Evolutionary conservation across 148 eudicot genomes (phyloP).

Genomic region (Chenopodium suecicum): DNA sequence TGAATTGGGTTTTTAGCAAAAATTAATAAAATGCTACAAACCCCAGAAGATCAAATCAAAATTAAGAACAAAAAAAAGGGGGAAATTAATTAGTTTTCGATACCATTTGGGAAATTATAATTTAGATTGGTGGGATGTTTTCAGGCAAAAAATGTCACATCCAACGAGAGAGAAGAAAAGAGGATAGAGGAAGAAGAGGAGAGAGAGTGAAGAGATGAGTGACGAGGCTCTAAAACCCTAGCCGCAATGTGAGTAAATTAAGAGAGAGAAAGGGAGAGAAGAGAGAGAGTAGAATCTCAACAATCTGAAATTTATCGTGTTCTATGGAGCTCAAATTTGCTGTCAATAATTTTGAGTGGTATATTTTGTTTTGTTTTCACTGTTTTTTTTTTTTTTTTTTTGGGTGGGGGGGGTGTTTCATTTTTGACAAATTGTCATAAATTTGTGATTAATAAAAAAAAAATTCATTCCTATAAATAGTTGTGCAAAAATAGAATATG

Average conservation of each 20-base stretch:
- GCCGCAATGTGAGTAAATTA: conserved; percentile 41
- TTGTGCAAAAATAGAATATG: too few relatives aligned
- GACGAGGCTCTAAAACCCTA: conserved; percentile 45
- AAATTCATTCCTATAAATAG: too few relatives aligned
- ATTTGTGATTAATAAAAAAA: too few relatives aligned
- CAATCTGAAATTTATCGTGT: conserved; percentile 18
- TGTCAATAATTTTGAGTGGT: neutral
- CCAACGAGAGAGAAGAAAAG: neutral
- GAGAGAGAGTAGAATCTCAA: conserved; percentile 14
- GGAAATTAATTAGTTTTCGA: neutral
- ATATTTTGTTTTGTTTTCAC: too few relatives aligned
- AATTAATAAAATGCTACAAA: conserved; percentile 9
- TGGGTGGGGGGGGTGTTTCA: too few relatives aligned
- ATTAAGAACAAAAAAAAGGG: neutral
- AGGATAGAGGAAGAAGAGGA: neutral
- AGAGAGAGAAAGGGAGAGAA: conserved; percentile 9
- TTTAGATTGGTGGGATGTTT: conserved; percentile 10
- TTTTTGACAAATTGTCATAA: too few relatives aligned
- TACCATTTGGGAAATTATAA: neutral
- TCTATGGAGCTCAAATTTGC: neutral
- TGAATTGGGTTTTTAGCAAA: conserved; percentile 17
- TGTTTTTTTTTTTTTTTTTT: too few relatives aligned
- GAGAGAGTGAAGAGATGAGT: conserved; percentile 6
- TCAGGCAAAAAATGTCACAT: conserved; percentile 4
- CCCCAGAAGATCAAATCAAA: neutral